Percentiles rank a stretch among this genome's conserved stretches.
Evolutionary conservation across 805 yeast genomes (phyloP).

Genomic region (Saccharomycopsis javanensis): DNA sequence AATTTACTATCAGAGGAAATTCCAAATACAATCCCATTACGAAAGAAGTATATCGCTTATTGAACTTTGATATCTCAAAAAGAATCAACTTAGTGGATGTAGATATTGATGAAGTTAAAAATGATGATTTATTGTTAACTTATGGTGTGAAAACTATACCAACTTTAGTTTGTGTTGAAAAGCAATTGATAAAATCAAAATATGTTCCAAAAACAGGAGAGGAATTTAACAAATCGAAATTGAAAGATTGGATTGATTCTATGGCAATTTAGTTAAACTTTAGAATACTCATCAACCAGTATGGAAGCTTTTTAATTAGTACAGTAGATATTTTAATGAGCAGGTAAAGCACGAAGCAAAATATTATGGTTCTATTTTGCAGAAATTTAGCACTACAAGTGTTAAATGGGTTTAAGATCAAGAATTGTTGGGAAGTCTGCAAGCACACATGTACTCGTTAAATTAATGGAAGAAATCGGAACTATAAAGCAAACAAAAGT

Average conservation of each 20-base stretch:
- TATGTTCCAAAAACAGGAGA: constrained; percentile 21
- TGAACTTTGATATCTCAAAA: constrained; percentile 36
- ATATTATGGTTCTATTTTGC: too few species aligned
- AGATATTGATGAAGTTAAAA: constrained; percentile 58
- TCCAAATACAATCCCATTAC: constrained; percentile 52
- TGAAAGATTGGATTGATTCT: constrained; percentile 36
- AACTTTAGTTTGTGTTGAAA: constrained; percentile 53
- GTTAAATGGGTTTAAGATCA: too few species aligned
- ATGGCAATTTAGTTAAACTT: constrained; percentile 24
- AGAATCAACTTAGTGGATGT: constrained; percentile 58
- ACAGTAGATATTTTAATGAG: too few species aligned
- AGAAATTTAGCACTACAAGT: too few species aligned
- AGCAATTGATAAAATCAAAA: constrained; percentile 41
- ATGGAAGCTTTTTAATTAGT: too few species aligned
- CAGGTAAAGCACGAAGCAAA: too few species aligned
- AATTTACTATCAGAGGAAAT: constrained; percentile 64
- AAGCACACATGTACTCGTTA: too few species aligned
- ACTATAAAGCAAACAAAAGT: too few species aligned
- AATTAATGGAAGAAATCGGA: too few species aligned
- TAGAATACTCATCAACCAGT: too few species aligned
- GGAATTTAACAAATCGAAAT: constrained; percentile 20
- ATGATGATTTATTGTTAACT: constrained; percentile 45
- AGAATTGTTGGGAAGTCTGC: too few species aligned
- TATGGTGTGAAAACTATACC: constrained; percentile 49
- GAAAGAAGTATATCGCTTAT: constrained; percentile 45